Conservation (phyloP, 768 basidiomycete species). For the Agaricus subrufescens region DNA sequence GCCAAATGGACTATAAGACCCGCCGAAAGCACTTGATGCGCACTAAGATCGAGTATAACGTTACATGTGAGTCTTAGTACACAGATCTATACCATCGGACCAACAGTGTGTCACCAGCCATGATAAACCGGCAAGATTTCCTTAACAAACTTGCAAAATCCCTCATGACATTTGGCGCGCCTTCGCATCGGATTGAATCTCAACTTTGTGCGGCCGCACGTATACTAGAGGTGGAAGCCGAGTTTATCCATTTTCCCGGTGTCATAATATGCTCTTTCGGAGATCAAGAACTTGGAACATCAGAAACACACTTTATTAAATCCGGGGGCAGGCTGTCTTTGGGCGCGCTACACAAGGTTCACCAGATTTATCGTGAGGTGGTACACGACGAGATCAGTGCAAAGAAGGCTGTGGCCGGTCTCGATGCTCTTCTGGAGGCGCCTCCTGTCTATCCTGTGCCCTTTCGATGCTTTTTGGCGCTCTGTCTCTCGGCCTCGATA, state of each 20-base stretch:
- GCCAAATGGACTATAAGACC: constrained; percentile 62
- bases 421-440: constrained; percentile 58
- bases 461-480: constrained; percentile 64
- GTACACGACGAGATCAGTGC: constrained; percentile 92
- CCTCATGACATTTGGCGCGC: constrained; percentile 89
- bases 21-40: constrained; percentile 63
- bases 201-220: constrained; percentile 85
- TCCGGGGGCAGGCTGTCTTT: constrained; percentile 73
- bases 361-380: constrained; percentile 79
- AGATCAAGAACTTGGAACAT: constrained; percentile 84
- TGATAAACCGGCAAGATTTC: constrained; percentile 80
- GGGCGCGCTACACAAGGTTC: constrained; percentile 80
- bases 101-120: constrained; percentile 38
- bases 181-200: constrained; percentile 90
- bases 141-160: constrained; percentile 80
- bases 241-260: constrained; percentile 82
- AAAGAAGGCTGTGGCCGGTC: constrained; percentile 59
- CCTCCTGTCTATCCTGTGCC: constrained; percentile 59
- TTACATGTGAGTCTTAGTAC: constrained; percentile 46
- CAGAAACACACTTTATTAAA: constrained; percentile 87
- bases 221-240: constrained; percentile 87
- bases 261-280: constrained; percentile 87
- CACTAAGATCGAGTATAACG: constrained; percentile 69
- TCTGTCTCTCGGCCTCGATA: constrained; percentile 69
- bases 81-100: not conserved